A percentile compares a stretch with the other conserved stretches of the same genome.
phyloP scores from a whole-genome alignment of 2,329 filamentous ascomycete genomes.

The Pseudogymnoascus sp. region DNA sequence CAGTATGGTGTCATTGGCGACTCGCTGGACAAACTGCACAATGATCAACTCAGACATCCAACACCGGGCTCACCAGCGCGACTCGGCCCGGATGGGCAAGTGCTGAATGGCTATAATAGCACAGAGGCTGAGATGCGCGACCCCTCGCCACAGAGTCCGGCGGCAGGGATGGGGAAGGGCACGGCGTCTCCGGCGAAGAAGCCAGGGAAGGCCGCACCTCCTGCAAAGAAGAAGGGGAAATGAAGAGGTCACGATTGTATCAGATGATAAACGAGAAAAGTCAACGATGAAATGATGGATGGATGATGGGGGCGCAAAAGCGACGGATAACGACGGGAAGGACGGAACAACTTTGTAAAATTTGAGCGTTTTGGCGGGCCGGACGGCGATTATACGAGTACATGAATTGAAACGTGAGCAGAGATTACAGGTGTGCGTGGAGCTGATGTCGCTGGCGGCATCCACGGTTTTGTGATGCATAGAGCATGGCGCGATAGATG shows the following conservation, averaged over 20 bases:
- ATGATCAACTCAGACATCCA: slow-evolving; percentile 65
- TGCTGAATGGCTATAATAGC: neutral
- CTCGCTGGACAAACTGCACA: slow-evolving; percentile 74
- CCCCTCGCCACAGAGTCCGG: neutral
- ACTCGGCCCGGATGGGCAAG: slow-evolving; percentile 15
- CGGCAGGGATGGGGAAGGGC: neutral
- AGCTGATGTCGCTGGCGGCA: neutral
- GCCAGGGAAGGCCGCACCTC: neutral
- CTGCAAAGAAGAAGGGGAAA: neutral
- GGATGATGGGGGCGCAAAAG: neutral
- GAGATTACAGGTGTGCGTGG: neutral
- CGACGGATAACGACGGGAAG: neutral
- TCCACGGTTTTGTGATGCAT: slow-evolving; percentile 1
- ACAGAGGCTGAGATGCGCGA: neutral
- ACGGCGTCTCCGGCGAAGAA: neutral
- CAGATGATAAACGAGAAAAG: neutral
- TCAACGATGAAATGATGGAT: neutral
- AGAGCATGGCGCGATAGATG: slow-evolving; percentile 4
- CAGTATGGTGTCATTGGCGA: slow-evolving; percentile 89
- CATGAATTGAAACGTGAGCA: neutral
- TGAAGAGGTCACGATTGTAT: neutral
- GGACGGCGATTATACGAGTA: slow-evolving; percentile 1
- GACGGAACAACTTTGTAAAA: neutral
- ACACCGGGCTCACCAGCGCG: slow-evolving; percentile 44
- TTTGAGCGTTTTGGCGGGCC: slow-evolving; percentile 5